Evolutionary conservation across 495 filamentous ascomycete species (phyloP).

Genomic region (Cercophora sp.): DNA sequence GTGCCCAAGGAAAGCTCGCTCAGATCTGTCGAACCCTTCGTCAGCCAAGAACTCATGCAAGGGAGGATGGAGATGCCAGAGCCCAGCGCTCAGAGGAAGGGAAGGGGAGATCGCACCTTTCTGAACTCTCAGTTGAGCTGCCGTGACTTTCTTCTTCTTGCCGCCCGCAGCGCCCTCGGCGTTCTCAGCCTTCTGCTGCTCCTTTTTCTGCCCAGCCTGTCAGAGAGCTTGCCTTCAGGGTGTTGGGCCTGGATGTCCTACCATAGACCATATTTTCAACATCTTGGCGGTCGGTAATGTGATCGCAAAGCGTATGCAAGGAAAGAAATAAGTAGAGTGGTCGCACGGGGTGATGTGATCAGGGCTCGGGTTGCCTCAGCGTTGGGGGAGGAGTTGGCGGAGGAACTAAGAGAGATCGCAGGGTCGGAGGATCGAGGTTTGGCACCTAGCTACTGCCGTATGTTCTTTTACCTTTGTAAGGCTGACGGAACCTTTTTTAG

Average conservation of each 20-base stretch:
- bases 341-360: neutral
- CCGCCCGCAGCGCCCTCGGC: constrained; percentile 64
- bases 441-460: too few species aligned
- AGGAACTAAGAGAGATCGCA: neutral
- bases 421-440: neutral
- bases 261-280: constrained; percentile 99
- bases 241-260: too few species aligned
- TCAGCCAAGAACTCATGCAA: too few species aligned
- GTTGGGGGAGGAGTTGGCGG: neutral
- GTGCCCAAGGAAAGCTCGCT: constrained; percentile 82
- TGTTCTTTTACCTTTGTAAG: too few species aligned
- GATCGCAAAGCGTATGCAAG: too few species aligned
- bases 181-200: constrained; percentile 89
- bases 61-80: too few species aligned
- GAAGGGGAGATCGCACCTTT: constrained; percentile 60
- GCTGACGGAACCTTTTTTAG: too few species aligned
- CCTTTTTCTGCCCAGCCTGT: constrained; percentile 64
- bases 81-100: too few species aligned
- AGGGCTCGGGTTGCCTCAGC: neutral
- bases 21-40: constrained; percentile 78
- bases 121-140: constrained; percentile 91
- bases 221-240: constrained; percentile 12
- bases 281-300: constrained; percentile 54
- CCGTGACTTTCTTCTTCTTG: constrained; percentile 97
- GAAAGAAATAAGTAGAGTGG: too few species aligned